phyloP scores from a whole-genome alignment of 148 eudicot species.

The Silene conica region DNA sequence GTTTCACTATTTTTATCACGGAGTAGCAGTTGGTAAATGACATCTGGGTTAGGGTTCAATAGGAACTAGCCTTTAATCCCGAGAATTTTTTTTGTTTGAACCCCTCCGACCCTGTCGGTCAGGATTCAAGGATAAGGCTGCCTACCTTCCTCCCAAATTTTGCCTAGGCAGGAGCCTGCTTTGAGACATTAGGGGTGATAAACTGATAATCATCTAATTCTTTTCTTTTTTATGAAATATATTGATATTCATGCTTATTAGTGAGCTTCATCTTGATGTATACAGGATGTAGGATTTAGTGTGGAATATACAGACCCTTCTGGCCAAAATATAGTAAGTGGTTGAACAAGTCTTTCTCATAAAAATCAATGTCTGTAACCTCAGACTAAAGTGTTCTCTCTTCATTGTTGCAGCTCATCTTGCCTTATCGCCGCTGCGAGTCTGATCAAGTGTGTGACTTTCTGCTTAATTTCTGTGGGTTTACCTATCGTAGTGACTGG shows the following conservation, averaged over 20 bases:
- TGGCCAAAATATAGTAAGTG: constrained; percentile 73
- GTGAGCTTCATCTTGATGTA: constrained; percentile 16
- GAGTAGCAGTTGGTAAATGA: too few relatives aligned
- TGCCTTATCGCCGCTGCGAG: constrained; percentile 85
- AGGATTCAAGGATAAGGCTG: too few relatives aligned
- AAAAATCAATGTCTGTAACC: too few relatives aligned
- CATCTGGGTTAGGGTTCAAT: not conserved
- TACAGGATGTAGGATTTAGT: constrained; percentile 92
- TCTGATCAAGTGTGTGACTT: constrained; percentile 76
- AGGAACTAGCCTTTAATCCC: not conserved
- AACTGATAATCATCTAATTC: not conserved
- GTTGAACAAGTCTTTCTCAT: not conserved
- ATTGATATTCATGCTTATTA: too few relatives aligned
- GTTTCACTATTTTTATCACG: too few relatives aligned
- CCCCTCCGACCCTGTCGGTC: too few relatives aligned
- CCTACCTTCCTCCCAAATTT: too few relatives aligned
- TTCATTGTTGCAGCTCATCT: constrained; percentile 52
- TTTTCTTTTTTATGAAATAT: not conserved
- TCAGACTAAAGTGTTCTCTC: constrained; percentile 12
- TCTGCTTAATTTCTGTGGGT: not conserved
- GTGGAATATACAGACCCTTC: constrained; percentile 60
- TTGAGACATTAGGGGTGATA: not conserved
- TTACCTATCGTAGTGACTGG: not conserved
- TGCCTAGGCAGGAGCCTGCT: too few relatives aligned
- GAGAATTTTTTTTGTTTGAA: too few relatives aligned